Percentiles rank a stretch among this genome's conserved stretches.
Conservation (phyloP, 805 yeast species). For the Nakazawaea sp. region DNA sequence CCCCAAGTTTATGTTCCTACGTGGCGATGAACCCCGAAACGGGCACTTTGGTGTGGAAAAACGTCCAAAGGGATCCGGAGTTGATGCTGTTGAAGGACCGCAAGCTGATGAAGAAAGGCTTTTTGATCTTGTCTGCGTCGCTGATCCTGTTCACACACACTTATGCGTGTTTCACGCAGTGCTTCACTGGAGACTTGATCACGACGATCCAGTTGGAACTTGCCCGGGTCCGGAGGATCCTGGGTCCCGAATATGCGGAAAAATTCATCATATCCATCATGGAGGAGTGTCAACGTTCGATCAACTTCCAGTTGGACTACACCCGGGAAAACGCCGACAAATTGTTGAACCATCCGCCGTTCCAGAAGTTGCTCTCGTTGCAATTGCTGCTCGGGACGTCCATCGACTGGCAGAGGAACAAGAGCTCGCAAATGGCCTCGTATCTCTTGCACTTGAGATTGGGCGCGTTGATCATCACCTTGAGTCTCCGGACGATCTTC, state of each 20-base stretch:
- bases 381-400: constrained; percentile 59
- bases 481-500: constrained; percentile 50
- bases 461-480: constrained; percentile 64
- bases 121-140: constrained; percentile 39
- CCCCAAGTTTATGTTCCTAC: constrained; percentile 44
- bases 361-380: constrained; percentile 64
- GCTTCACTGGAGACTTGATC: constrained; percentile 64
- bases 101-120: constrained; percentile 16
- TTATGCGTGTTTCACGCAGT: constrained; percentile 59
- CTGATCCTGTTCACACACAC: constrained; percentile 65
- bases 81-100: not conserved
- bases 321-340: constrained; percentile 72
- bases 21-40: constrained; percentile 22
- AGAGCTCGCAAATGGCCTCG: constrained; percentile 48
- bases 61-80: constrained; percentile 16
- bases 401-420: constrained; percentile 28
- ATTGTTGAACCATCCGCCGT: constrained; percentile 67
- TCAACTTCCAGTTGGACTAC: constrained; percentile 64
- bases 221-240: constrained; percentile 16
- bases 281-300: constrained; percentile 67
- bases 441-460: constrained; percentile 61
- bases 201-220: constrained; percentile 47
- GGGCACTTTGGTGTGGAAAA: constrained; percentile 16
- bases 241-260: constrained; percentile 20
- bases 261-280: constrained; percentile 36